These are phyloP conservation scores for Paspalum notatum DNA, from an alignment of 176 grass and related monocot genomes.

Conservation along the genomic window DNA sequence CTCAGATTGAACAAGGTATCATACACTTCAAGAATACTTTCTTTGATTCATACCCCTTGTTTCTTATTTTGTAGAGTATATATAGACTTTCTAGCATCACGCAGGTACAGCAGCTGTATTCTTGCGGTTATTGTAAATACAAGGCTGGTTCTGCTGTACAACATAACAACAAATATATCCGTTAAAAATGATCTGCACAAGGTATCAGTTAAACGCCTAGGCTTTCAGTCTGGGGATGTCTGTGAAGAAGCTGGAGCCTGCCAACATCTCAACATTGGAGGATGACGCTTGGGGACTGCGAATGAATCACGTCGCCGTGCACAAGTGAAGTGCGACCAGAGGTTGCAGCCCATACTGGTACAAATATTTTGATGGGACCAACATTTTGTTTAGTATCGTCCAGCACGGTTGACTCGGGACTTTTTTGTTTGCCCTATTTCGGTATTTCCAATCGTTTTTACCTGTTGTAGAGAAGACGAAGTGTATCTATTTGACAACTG, in stretches of 20 bases:
- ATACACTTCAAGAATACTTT: not conserved
- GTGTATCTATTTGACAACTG: conserved; percentile 17
- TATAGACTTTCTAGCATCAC: not conserved
- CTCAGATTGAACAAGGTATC: conserved; percentile 43
- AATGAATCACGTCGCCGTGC: not conserved
- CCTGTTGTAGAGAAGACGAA: not conserved
- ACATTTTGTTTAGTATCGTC: not conserved
- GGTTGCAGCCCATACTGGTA: not conserved
- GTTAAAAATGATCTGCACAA: not conserved
- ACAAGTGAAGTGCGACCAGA: not conserved
- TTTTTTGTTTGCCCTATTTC: conserved; percentile 10
- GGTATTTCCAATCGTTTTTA: not conserved
- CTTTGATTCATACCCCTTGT: not conserved
- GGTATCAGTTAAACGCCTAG: not conserved
- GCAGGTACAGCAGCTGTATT: conserved; percentile 40
- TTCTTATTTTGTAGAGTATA: not conserved
- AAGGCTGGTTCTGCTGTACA: conserved; percentile 12
- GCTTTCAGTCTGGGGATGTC: not conserved
- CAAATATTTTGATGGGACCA: not conserved
- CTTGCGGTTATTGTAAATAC: conserved; percentile 37
- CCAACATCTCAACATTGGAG: not conserved
- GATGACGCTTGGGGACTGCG: not conserved
- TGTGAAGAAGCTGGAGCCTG: not conserved
- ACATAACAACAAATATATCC: not conserved
- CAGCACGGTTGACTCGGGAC: not conserved